Conservation (phyloP, 2,329 filamentous ascomycete genomes). For the Lasiodiplodia hormozganensis region DNA sequence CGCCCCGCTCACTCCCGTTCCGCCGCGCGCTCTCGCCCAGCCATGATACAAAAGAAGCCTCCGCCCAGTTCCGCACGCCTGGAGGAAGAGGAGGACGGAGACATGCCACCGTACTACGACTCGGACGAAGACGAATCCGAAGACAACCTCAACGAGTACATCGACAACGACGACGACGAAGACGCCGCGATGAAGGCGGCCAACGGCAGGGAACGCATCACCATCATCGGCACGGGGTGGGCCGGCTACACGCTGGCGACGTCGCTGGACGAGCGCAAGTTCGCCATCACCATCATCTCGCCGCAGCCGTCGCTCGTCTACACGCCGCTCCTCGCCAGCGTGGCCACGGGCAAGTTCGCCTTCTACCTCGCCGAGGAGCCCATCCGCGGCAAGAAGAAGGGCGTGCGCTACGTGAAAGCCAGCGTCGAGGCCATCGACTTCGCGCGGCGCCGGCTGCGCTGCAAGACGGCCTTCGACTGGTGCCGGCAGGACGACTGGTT, state of each 20-base stretch:
- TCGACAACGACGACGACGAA: not conserved
- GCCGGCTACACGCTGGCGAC: conserved; percentile 50
- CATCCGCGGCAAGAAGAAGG: conserved; percentile 44
- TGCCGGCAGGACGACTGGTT: conserved; percentile 37
- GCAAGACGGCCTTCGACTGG: conserved; percentile 46
- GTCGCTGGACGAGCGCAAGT: conserved; percentile 44
- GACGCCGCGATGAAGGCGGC: not conserved
- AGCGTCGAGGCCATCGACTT: conserved; percentile 50
- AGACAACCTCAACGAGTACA: not conserved
- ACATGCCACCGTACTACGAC: conserved; percentile 7
- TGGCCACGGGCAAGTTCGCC: conserved; percentile 54
- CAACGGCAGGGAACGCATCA: conserved; percentile 30
- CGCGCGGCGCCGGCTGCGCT: conserved; percentile 41
- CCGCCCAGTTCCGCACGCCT: not conserved
- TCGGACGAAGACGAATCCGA: not conserved
- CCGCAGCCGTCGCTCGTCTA: conserved; percentile 53
- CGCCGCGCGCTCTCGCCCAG: not conserved
- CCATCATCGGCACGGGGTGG: conserved; percentile 51
- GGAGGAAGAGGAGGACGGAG: not conserved
- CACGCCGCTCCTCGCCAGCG: conserved; percentile 51
- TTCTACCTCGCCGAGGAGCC: conserved; percentile 56
- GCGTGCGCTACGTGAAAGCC: conserved; percentile 49
- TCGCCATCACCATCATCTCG: conserved; percentile 51
- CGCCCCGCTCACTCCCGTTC: not conserved
- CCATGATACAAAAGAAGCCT: conserved; percentile 2